These are phyloP conservation scores for Penicillium samsonianum DNA, from an alignment of 495 filamentous ascomycete species.

Conservation along the genomic window DNA sequence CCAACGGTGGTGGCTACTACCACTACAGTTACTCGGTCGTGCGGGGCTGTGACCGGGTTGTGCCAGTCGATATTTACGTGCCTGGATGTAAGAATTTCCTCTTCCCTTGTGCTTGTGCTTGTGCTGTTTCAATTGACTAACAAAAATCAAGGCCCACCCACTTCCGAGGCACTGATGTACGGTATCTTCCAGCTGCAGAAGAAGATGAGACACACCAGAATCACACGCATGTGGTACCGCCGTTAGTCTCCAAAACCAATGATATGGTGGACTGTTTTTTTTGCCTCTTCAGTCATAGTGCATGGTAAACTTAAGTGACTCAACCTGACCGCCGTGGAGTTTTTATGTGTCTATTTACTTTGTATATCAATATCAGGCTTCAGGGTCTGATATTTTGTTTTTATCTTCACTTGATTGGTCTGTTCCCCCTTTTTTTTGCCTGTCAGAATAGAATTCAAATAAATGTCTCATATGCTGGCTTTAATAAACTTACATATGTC, in stretches of 20 bases:
- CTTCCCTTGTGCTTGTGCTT: not conserved
- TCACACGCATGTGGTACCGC: constrained; percentile 55
- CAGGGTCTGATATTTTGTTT: constrained; percentile 13
- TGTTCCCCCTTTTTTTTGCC: constrained; percentile 7
- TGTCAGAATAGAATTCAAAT: constrained; percentile 11
- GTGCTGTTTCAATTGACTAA: constrained; percentile 23
- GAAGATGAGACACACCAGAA: constrained; percentile 82
- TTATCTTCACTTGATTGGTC: constrained; percentile 1
- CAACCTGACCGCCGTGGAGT: constrained; percentile 24
- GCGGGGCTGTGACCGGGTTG: constrained; percentile 89
- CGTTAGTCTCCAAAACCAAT: constrained; percentile 29
- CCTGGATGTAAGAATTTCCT: constrained; percentile 65
- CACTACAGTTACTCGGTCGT: constrained; percentile 95
- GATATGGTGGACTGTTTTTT: constrained; percentile 12
- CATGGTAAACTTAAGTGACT: constrained; percentile 23
- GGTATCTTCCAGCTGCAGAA: constrained; percentile 91
- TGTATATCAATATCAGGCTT: constrained; percentile 32
- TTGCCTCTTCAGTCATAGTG: constrained; percentile 20
- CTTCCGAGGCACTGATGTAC: constrained; percentile 90
- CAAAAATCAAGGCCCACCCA: constrained; percentile 63
- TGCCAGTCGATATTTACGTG: constrained; percentile 96
- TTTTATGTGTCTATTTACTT: constrained; percentile 24
- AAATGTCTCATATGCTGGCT: constrained; percentile 1
- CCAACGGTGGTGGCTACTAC: constrained; percentile 96
- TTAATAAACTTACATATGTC: not conserved